Conservation (phyloP, 2,329 filamentous ascomycete species). For the Huntiella moniliformis region DNA sequence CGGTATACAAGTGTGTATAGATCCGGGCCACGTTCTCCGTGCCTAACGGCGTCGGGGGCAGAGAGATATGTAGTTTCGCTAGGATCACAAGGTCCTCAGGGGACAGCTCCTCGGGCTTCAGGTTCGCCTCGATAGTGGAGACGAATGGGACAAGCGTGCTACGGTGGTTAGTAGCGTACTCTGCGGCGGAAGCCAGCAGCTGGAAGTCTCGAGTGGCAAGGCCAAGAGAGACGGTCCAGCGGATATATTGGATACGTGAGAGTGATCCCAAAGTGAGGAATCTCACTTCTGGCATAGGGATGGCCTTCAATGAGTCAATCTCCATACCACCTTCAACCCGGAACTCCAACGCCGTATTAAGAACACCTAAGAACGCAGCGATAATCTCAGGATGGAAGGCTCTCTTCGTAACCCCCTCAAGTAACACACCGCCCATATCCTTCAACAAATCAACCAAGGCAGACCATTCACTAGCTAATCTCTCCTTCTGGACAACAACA, state of each 20-base stretch:
- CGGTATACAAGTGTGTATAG: constrained; percentile 2
- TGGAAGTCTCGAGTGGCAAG: constrained; percentile 1
- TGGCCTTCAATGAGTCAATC: not conserved
- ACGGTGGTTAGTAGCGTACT: not conserved
- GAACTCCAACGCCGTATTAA: constrained; percentile 10
- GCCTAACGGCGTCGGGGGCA: constrained; percentile 4
- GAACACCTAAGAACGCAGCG: not conserved
- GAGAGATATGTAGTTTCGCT: constrained; percentile 1
- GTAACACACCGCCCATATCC: constrained; percentile 4
- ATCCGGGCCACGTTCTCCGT: constrained; percentile 8
- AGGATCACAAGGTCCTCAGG: constrained; percentile 4
- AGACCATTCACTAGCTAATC: constrained; percentile 15
- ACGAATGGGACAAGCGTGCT: constrained; percentile 8
- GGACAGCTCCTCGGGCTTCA: constrained; percentile 4
- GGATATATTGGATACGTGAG: constrained; percentile 10
- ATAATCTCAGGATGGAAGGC: constrained; percentile 17
- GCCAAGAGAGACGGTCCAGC: constrained; percentile 5
- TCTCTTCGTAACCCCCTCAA: constrained; percentile 9
- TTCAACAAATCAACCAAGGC: constrained; percentile 4
- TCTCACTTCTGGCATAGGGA: constrained; percentile 5
- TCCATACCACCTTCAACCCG: not conserved
- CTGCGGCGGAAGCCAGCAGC: not conserved
- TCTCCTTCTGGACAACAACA: constrained; percentile 25
- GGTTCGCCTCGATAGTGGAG: constrained; percentile 5
- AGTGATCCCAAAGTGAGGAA: constrained; percentile 5